phyloP scores from a whole-genome alignment of 805 yeast genomes.

The Wickerhamomyces rabaulensis region DNA sequence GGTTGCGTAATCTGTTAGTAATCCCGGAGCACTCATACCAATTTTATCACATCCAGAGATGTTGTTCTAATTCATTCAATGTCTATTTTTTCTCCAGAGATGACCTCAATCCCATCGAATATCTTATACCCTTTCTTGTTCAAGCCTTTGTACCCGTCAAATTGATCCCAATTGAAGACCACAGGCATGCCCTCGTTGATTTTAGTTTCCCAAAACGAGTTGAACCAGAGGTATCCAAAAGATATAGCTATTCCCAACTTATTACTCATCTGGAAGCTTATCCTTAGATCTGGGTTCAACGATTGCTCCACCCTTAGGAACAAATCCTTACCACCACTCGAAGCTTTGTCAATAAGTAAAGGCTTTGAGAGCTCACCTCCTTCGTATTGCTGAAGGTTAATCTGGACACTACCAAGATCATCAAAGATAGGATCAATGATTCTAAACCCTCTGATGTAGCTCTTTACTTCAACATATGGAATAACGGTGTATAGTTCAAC shows the following conservation, averaged over 20 bases:
- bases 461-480: not conserved
- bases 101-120: slow-evolving; percentile 35
- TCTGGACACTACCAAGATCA: not conserved
- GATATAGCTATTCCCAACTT: slow-evolving; percentile 4
- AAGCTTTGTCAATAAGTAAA: not conserved
- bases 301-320: not conserved
- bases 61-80: too few species aligned
- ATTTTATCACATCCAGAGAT: too few species aligned
- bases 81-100: not conserved
- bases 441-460: not conserved
- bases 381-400: not conserved
- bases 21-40: too few species aligned
- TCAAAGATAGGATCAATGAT: slow-evolving; percentile 1
- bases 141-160: slow-evolving; percentile 69
- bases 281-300: not conserved
- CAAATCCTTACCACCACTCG: not conserved
- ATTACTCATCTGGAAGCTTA: not conserved
- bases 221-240: slow-evolving; percentile 37
- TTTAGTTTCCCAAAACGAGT: slow-evolving; percentile 36
- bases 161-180: slow-evolving; percentile 36
- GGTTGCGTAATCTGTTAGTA: too few species aligned
- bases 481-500: slow-evolving; percentile 14
- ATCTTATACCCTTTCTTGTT: slow-evolving; percentile 44
- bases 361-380: not conserved
- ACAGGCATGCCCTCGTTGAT: slow-evolving; percentile 9